Evolutionary conservation across 179 eudicot genomes (phyloP).

Genomic region (Beta lomatogona): DNA sequence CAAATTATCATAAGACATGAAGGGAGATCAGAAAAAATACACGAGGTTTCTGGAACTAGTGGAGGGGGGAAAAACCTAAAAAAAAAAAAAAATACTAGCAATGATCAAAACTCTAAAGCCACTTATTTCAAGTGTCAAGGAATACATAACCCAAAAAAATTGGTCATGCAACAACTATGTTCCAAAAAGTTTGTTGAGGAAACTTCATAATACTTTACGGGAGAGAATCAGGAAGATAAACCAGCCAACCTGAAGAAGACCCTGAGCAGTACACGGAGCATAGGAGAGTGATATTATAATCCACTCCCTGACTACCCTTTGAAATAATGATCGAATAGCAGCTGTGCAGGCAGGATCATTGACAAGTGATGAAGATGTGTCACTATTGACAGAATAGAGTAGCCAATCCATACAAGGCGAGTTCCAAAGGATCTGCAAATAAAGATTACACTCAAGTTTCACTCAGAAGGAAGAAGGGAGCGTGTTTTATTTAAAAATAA

Average conservation of each 20-base stretch:
- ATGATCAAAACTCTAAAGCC: neutral
- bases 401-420: constrained; percentile 88
- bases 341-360: constrained; percentile 94
- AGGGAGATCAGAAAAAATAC: neutral
- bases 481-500: constrained; percentile 3
- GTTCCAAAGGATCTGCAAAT: constrained; percentile 90
- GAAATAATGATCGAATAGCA: constrained; percentile 82
- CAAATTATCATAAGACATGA: neutral
- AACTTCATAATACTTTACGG: neutral
- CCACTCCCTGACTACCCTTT: constrained; percentile 91
- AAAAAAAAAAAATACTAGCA: neutral
- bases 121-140: constrained; percentile 5
- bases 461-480: neutral
- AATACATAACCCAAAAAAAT: neutral
- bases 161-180: neutral
- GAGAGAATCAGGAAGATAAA: neutral
- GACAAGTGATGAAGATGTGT: constrained; percentile 72
- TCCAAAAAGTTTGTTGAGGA: neutral
- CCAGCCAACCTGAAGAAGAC: constrained; percentile 90
- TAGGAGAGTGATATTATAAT: constrained; percentile 83
- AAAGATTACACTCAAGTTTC: constrained; percentile 9
- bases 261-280: constrained; percentile 99
- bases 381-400: constrained; percentile 76
- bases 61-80: neutral
- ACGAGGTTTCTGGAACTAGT: neutral